Evolutionary conservation across 2,329 filamentous ascomycete genomes (phyloP).

Genomic region (Penicillium sp.): DNA sequence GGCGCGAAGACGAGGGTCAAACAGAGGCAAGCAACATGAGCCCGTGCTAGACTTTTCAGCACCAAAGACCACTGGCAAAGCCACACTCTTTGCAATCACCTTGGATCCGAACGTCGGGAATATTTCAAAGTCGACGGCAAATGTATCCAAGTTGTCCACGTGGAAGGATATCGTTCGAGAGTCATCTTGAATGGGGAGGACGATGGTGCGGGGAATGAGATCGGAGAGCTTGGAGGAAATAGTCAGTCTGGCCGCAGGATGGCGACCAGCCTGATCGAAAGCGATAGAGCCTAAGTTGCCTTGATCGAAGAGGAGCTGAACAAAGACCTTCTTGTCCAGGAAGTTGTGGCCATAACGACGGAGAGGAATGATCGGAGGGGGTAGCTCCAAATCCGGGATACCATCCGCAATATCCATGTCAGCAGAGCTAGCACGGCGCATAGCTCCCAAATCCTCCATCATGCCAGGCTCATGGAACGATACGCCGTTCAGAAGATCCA

Average conservation of each 20-base stretch:
- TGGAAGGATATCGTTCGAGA: conserved; percentile 94
- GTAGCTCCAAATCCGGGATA: conserved; percentile 89
- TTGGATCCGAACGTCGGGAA: conserved; percentile 98
- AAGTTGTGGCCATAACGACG: conserved; percentile 98
- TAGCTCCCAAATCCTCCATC: conserved; percentile 35
- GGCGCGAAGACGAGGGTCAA: conserved; percentile 86
- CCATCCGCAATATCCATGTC: conserved; percentile 76
- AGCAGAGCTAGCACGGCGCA: conserved; percentile 58
- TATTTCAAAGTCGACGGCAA: conserved; percentile 95
- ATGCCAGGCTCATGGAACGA: conserved; percentile 37
- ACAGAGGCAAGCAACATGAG: conserved; percentile 83
- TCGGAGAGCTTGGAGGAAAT: conserved; percentile 97
- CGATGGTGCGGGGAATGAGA: conserved; percentile 93
- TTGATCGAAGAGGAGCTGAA: conserved; percentile 88
- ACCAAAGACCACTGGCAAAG: conserved; percentile 84
- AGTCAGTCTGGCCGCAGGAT: conserved; percentile 90
- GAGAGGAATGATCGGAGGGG: conserved; percentile 93
- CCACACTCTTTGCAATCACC: conserved; percentile 94
- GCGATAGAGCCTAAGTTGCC: conserved; percentile 70
- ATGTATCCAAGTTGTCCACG: conserved; percentile 89
- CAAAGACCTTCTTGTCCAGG: conserved; percentile 94
- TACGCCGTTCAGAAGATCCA: conserved; percentile 45
- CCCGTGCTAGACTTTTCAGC: conserved; percentile 76
- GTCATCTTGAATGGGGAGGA: conserved; percentile 95
- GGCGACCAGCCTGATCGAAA: conserved; percentile 98